Evolutionary conservation across 23 red algal genomes (phyloP), one percentile per base, ranked within the genome.

Genomic region (Gracilaria domingensis): DNA sequence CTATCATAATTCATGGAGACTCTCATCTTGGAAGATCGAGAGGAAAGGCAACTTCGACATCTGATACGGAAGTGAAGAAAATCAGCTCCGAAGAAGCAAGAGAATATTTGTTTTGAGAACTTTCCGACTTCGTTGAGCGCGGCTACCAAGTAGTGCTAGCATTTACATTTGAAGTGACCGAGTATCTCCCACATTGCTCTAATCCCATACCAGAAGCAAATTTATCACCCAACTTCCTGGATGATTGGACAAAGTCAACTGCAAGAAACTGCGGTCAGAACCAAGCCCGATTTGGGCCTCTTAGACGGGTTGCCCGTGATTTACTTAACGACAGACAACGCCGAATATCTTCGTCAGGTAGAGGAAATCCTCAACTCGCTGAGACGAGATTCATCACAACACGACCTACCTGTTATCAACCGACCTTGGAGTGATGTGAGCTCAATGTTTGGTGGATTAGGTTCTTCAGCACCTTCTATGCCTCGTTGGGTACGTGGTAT

Each of bases 261-360:
- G 37, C 89, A 37, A 57, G 44, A 54, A 57, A 24, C 24, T 24
- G 59, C 28, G 89, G 89, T 14, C 84, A 79, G 89, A 92, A 78
- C 26, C 78, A 67, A 45, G 79, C 89, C 12, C 51, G 75, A n/a
- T 84, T 84, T 92, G 79, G 89, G 18, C 49, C 78, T 26, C 78
- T 92, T 1, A 79, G 89, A 21, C 77, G 61, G 28, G 89, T 79
- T 21, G 89, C 89, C 48, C 69, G 89, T 12, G 89, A 92, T 14
- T 57, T 92, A 1, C 24, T 75, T 8, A 59, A 29, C 2, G 89
- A 76, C 24, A 77, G 89, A 60, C 42, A 92, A 62, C 78, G 89
- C 25, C 77, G 79, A 23, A 35, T 79, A 17, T 21, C 44, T 4
- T 55, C 30, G 17, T 25, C 58, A 0, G 35, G 79, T 2, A 59